phyloP scores from a whole-genome alignment of 176 grass and related monocot species.

The Phoenix dactylifera region DNA sequence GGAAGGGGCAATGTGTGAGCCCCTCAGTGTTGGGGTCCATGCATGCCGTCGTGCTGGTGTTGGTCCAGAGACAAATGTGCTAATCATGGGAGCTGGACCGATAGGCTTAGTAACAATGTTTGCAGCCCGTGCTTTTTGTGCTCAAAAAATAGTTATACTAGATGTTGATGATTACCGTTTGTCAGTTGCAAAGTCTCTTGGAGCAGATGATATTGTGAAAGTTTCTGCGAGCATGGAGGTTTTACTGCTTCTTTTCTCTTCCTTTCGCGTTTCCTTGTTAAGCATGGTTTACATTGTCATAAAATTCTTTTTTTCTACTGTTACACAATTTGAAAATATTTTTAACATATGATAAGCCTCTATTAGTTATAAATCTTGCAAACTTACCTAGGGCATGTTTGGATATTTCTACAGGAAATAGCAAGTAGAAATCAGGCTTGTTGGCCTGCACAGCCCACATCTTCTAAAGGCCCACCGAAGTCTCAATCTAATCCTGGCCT shows the following conservation, averaged over 20 bases:
- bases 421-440: too few relatives aligned
- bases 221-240: conserved; percentile 25
- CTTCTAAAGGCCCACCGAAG: too few relatives aligned
- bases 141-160: conserved; percentile 42
- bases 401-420: too few relatives aligned
- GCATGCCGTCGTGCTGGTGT: conserved; percentile 69
- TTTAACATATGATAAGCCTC: too few relatives aligned
- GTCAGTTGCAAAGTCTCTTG: conserved; percentile 47
- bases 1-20: conserved; percentile 98
- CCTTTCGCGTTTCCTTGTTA: not conserved
- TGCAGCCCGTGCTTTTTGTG: conserved; percentile 59
- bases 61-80: conserved; percentile 52
- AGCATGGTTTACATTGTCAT: too few relatives aligned
- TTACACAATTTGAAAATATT: too few relatives aligned
- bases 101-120: conserved; percentile 75
- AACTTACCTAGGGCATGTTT: too few relatives aligned
- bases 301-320: too few relatives aligned
- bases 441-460: too few relatives aligned
- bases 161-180: conserved; percentile 83
- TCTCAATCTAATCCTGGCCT: too few relatives aligned
- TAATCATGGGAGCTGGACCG: conserved; percentile 72
- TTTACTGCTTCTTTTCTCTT: conserved; percentile 1
- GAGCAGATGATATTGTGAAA: conserved; percentile 52
- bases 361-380: too few relatives aligned
- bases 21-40: conserved; percentile 87